phyloP scores from a whole-genome alignment of 2,329 filamentous ascomycete species.

The Hypomyces perniciosus region DNA sequence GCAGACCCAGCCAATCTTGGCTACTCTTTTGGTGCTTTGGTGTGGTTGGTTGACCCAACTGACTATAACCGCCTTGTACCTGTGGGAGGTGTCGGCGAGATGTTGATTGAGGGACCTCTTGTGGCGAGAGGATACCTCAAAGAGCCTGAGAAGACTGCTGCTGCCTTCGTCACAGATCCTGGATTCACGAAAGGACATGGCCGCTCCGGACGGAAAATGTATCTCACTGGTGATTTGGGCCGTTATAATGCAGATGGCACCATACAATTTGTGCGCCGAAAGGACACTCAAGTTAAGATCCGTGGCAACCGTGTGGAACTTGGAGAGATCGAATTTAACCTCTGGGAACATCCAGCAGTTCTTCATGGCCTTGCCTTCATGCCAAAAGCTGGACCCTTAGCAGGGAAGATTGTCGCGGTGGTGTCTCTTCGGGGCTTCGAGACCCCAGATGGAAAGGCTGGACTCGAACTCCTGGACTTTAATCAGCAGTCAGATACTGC shows the following conservation, averaged over 20 bases:
- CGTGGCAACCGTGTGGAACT: slow-evolving; percentile 49
- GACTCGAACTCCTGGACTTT: too few species aligned
- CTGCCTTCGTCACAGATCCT: neutral
- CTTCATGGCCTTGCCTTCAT: neutral
- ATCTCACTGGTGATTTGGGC: slow-evolving; percentile 13
- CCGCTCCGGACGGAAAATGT: neutral
- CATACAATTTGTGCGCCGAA: slow-evolving; percentile 41
- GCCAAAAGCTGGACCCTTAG: neutral
- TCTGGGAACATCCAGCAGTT: neutral
- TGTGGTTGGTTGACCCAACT: slow-evolving; percentile 9
- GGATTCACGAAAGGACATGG: neutral
- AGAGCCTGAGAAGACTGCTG: neutral
- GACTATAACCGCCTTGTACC: slow-evolving; percentile 1
- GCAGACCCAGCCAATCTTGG: neutral
- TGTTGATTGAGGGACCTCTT: neutral
- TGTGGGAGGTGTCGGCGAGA: neutral
- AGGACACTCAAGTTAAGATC: slow-evolving; percentile 51
- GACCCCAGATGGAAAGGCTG: too few species aligned
- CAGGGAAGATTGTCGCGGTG: neutral
- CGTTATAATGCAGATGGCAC: slow-evolving; percentile 24
- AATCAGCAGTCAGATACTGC: too few species aligned
- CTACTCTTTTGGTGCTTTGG: neutral
- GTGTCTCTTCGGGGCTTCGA: neutral
- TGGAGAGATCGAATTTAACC: slow-evolving; percentile 14
- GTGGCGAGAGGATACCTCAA: slow-evolving; percentile 1